These are phyloP conservation scores for Acacia pycnantha DNA, from an alignment of 331 rosid species.

Conservation along the genomic window DNA sequence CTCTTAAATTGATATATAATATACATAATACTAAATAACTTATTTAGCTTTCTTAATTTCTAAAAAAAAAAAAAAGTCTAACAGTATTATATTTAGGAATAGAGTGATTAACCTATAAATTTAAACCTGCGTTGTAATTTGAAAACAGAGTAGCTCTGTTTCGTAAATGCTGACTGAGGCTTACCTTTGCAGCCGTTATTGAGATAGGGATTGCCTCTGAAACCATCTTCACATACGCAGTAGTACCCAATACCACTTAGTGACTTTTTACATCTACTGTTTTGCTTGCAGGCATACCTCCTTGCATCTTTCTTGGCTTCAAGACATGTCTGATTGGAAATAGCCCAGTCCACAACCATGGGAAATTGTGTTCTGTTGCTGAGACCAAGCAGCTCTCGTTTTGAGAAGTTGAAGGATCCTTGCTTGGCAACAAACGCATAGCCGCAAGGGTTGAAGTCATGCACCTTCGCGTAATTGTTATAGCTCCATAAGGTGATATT, in stretches of 20 bases:
- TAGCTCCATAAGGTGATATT: too few relatives aligned
- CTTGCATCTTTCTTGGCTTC: neutral
- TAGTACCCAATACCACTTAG: neutral
- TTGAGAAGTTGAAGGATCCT: neutral
- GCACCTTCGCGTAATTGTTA: too few relatives aligned
- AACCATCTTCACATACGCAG: neutral
- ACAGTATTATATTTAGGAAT: too few relatives aligned
- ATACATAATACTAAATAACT: too few relatives aligned
- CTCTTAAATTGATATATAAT: too few relatives aligned
- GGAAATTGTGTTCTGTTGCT: neutral
- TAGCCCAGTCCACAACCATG: neutral
- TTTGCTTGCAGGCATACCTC: constrained; percentile 1
- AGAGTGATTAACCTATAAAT: too few relatives aligned
- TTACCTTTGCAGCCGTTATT: neutral
- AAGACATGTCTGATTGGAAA: neutral
- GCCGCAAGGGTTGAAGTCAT: too few relatives aligned
- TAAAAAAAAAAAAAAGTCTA: too few relatives aligned
- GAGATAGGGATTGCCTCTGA: neutral
- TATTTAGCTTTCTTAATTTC: too few relatives aligned
- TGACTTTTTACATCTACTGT: neutral
- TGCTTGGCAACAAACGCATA: too few relatives aligned
- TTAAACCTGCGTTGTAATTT: neutral
- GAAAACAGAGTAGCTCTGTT: neutral
- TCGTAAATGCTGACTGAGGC: neutral
- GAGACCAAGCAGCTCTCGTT: neutral